Evolutionary conservation across 306 rosid genomes (phyloP).

Genomic region (Gynostemma pentaphyllum): DNA sequence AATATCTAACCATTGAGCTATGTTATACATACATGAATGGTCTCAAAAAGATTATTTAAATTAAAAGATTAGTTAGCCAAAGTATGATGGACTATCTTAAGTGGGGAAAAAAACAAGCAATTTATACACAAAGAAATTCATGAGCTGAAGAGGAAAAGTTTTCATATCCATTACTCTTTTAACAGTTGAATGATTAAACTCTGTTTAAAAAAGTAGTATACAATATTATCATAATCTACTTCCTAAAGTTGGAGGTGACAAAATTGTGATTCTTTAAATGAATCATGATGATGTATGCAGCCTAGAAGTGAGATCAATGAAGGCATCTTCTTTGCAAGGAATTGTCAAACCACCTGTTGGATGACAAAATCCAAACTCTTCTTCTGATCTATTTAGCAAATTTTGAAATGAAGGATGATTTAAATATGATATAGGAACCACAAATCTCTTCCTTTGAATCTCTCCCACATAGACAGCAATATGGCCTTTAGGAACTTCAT

Average conservation of each 20-base stretch:
- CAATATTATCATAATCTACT: conserved; percentile 1
- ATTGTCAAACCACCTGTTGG: conserved; percentile 48
- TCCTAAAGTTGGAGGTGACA: background rate
- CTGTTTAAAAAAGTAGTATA: background rate
- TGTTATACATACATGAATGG: too few relatives aligned
- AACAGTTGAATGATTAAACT: too few relatives aligned
- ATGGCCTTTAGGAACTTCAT: conserved; percentile 37
- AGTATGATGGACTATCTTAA: too few relatives aligned
- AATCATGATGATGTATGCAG: background rate
- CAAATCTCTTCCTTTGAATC: conserved; percentile 26
- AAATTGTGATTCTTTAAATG: conserved; percentile 2
- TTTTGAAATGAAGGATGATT: conserved; percentile 30
- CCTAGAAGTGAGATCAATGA: conserved; percentile 20
- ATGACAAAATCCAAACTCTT: conserved; percentile 42
- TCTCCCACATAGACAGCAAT: conserved; percentile 43
- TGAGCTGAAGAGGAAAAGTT: background rate
- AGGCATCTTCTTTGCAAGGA: conserved; percentile 36
- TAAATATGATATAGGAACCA: conserved; percentile 33
- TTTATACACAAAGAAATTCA: background rate
- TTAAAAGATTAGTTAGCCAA: too few relatives aligned
- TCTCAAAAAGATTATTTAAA: too few relatives aligned
- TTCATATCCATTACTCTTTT: background rate
- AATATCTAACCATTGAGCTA: too few relatives aligned
- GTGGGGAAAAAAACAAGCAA: background rate
- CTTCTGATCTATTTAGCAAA: conserved; percentile 23